Conservation (phyloP, 1,284 basidiomycete species). For the Veloboletus limbatus region DNA sequence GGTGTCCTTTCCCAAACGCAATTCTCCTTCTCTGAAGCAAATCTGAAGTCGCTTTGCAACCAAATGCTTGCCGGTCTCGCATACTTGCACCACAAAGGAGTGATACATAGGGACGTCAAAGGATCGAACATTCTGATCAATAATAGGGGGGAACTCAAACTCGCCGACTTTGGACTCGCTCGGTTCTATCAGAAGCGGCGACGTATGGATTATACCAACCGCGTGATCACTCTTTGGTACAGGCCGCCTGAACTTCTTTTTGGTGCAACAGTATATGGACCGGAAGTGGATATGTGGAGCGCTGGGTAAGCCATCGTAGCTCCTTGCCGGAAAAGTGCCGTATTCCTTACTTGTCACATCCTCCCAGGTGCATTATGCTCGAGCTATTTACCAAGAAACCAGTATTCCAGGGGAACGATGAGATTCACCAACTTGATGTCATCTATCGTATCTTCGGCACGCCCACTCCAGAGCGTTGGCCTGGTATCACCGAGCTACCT, state of each 20-base stretch:
- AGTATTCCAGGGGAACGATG: constrained; percentile 94
- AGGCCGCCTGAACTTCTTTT: constrained; percentile 94
- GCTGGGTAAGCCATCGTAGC: constrained; percentile 66
- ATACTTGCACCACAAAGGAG: constrained; percentile 92
- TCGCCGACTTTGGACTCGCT: constrained; percentile 98
- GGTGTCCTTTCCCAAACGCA: constrained; percentile 91
- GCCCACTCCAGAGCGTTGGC: constrained; percentile 82
- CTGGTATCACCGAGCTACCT: constrained; percentile 77
- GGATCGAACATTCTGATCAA: constrained; percentile 98
- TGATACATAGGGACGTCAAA: constrained; percentile 98
- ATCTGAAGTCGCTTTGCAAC: constrained; percentile 91
- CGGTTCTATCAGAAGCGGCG: constrained; percentile 92
- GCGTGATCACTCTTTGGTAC: constrained; percentile 99
- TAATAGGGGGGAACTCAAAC: constrained; percentile 88
- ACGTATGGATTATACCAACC: constrained; percentile 93
- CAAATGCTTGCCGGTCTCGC: constrained; percentile 94
- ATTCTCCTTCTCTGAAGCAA: constrained; percentile 79
- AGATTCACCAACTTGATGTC: constrained; percentile 94
- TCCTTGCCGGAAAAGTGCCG: not conserved
- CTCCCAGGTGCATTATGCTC: constrained; percentile 92
- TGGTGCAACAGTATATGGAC: constrained; percentile 95
- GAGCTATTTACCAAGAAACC: constrained; percentile 95
- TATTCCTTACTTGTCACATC: constrained; percentile 3
- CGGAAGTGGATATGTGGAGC: constrained; percentile 99
- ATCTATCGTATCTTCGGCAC: constrained; percentile 92